Evolutionary conservation across 768 basidiomycete genomes (phyloP).

Genomic region (Suillus weaverae): DNA sequence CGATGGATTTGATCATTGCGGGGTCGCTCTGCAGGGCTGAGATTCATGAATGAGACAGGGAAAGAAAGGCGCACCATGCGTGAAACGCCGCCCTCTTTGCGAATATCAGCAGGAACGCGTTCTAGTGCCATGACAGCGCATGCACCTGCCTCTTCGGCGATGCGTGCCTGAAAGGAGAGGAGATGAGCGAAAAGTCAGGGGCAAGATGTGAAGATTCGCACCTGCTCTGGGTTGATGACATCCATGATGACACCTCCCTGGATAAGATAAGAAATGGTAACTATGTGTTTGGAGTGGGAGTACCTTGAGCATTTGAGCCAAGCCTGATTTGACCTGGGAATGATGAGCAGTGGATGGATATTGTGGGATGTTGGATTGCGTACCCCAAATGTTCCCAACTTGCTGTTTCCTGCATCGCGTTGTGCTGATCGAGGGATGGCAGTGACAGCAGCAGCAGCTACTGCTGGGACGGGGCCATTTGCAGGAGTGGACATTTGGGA

Average conservation of each 20-base stretch:
- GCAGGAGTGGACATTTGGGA: constrained; percentile 19
- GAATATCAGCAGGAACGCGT: constrained; percentile 93
- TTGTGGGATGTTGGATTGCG: too few relatives aligned
- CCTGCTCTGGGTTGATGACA: constrained; percentile 79
- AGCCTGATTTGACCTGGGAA: constrained; percentile 81
- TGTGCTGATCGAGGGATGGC: constrained; percentile 55
- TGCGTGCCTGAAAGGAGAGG: constrained; percentile 65
- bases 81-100: constrained; percentile 89
- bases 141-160: constrained; percentile 96
- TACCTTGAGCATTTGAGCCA: constrained; percentile 97
- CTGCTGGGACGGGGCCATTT: constrained; percentile 3
- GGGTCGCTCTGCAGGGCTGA: constrained; percentile 72
- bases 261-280: constrained; percentile 7
- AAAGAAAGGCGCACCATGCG: constrained; percentile 70
- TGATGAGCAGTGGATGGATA: constrained; percentile 7
- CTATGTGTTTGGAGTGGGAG: constrained; percentile 19
- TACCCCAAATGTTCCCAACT: constrained; percentile 73
- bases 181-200: constrained; percentile 6
- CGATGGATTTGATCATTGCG: constrained; percentile 94
- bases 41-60: background rate
- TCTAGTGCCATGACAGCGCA: constrained; percentile 98
- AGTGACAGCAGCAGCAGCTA: constrained; percentile 13
- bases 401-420: constrained; percentile 54
- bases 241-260: constrained; percentile 95
- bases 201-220: constrained; percentile 29